Percentiles rank a stretch among this genome's conserved stretches.
phyloP scores from a whole-genome alignment of 192 early-diverging fungal genomes.

The Rhizophagus prolifer region DNA sequence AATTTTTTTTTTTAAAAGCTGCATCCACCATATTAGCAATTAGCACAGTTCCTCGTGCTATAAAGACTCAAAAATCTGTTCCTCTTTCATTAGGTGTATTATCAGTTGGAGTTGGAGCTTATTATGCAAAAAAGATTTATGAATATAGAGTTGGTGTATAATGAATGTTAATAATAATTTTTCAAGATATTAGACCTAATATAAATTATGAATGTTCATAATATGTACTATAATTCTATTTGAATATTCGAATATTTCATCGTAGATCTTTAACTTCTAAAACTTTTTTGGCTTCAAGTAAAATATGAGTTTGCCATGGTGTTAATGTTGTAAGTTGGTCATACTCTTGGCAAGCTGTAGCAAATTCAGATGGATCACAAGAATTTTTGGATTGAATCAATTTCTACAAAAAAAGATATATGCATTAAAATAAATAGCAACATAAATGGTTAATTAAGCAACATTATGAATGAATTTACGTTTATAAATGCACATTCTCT shows the following conservation, averaged over 20 bases:
- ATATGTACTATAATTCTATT: not conserved
- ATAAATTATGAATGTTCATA: too few species aligned
- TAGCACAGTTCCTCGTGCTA: conserved; percentile 40
- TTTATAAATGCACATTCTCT: conserved; percentile 24
- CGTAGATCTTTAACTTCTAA: conserved; percentile 29
- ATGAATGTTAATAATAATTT: not conserved
- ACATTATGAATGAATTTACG: not conserved
- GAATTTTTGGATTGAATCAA: conserved; percentile 18
- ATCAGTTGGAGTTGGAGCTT: conserved; percentile 42
- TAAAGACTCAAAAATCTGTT: conserved; percentile 39
- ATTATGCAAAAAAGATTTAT: conserved; percentile 46
- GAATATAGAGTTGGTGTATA: conserved; percentile 35
- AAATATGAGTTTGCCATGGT: conserved; percentile 21
- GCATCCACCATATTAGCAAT: conserved; percentile 41
- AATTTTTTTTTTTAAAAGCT: conserved; percentile 10
- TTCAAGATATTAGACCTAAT: too few species aligned
- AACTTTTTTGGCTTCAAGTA: conserved; percentile 17
- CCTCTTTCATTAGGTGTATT: conserved; percentile 37
- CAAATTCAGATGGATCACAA: conserved; percentile 28
- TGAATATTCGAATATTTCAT: not conserved
- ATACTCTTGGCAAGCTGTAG: conserved; percentile 22
- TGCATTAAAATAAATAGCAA: not conserved
- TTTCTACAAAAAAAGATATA: conserved; percentile 2
- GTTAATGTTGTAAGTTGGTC: conserved; percentile 17
- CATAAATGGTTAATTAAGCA: not conserved